Percentiles rank a stretch among this genome's conserved stretches.
These are phyloP conservation scores for Penicillium sp. DNA, from an alignment of 2,329 filamentous ascomycete genomes.

Conservation along the genomic window DNA sequence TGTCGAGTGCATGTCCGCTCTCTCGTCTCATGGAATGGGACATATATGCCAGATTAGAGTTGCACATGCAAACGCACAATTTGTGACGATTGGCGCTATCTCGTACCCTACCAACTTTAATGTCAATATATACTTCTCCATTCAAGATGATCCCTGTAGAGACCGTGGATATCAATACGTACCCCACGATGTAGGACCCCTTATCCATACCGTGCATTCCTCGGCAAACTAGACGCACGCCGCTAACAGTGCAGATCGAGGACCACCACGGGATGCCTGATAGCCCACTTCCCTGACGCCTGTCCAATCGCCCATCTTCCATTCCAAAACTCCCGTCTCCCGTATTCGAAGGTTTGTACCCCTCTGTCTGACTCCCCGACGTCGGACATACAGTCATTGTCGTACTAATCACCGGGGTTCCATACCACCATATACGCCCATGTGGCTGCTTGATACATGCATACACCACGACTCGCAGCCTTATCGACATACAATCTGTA, in stretches of 20 bases:
- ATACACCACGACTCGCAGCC: not conserved
- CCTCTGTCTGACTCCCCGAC: not conserved
- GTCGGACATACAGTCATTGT: not conserved
- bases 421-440: not conserved
- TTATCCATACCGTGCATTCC: not conserved
- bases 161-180: not conserved
- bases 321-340: not conserved
- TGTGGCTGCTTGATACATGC: not conserved
- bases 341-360: not conserved
- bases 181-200: not conserved
- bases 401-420: not conserved
- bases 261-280: not conserved
- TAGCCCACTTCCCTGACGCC: not conserved
- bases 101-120: not conserved
- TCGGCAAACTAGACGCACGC: not conserved
- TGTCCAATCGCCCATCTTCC: not conserved
- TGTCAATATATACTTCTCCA: not conserved
- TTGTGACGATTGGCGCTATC: not conserved
- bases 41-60: not conserved
- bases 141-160: not conserved
- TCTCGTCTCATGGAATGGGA: not conserved
- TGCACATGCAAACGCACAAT: not conserved
- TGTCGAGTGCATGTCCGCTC: conserved; percentile 24
- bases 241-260: not conserved
- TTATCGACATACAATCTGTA: not conserved